Evolutionary conservation across 2,329 filamentous ascomycete species (phyloP), one percentile per base, ranked within the genome.

Genomic region (Hypoxylon rubiginosum): DNA sequence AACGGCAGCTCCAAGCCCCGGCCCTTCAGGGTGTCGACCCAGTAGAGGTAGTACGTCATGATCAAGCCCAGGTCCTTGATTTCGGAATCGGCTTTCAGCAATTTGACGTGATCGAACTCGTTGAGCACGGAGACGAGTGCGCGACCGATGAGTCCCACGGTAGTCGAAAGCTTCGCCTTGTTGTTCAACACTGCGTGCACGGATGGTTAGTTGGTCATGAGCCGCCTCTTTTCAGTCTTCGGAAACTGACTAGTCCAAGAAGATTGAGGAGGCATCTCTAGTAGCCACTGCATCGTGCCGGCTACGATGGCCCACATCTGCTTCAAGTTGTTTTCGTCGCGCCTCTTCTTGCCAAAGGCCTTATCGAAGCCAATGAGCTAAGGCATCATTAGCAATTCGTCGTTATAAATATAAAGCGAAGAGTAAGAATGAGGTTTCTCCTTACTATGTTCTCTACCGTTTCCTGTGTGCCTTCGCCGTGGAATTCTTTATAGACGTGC

Each of bases 401-500:
- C 3, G 21, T 7, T 34, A 6, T 39, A 21, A 49, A 9, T 46
- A 2, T n/a, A 7, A 11, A 39, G n/a, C n/a, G 7, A 21, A 30
- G 28, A 26, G 34, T 28, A 10, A 56, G 19, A 11, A 19, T 21
- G 11, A 19, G 30, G 13, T 30, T 32, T 34, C 11, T 15, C 30
- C 67, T 65, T 63, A 75, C 72, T 46, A 70, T 62, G 30, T 76
- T 76, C 61, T 78, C 75, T 15, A 77, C 56, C n/a, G 76, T 50
- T 57, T 77, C 73, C 32, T 72, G 66, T 43, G 76, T 51, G 1
- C 75, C 76, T 41, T 75, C 73, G 5, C 72, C 73, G n/a, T 70
- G 57, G 56, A 73, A 77, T 62, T 76, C 72, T 30, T 74, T 76
- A 63, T 69, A 72, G 41, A 77, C 72, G 51, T 75, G 65, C 74